Evolutionary conservation across 2,329 filamentous ascomycete genomes (phyloP).

Genomic region (Emergomyces africanus): DNA sequence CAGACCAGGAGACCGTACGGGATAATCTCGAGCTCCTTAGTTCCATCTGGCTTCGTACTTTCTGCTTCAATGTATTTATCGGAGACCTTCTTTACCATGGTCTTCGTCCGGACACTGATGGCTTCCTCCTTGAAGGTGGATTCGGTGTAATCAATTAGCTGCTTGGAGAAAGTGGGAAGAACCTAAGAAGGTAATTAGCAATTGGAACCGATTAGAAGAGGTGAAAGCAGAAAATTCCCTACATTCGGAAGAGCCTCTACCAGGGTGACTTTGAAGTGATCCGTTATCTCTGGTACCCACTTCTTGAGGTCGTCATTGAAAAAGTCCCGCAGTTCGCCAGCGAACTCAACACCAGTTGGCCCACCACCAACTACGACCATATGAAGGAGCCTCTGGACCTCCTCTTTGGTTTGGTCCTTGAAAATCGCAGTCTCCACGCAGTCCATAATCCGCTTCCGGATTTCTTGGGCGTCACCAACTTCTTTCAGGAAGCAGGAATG

Average conservation of each 20-base stretch:
- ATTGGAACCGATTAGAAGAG: constrained; percentile 1
- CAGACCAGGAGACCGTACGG: constrained; percentile 95
- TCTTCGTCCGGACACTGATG: constrained; percentile 96
- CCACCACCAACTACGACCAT: constrained; percentile 95
- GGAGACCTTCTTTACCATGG: constrained; percentile 96
- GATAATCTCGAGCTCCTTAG: constrained; percentile 67
- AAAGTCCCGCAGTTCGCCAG: constrained; percentile 96
- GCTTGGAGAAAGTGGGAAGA: constrained; percentile 96
- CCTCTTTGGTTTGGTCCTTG: constrained; percentile 83
- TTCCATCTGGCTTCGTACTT: constrained; percentile 65
- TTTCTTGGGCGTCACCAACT: constrained; percentile 87
- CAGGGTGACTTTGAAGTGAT: constrained; percentile 93
- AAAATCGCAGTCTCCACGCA: constrained; percentile 97
- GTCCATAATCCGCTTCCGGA: constrained; percentile 99
- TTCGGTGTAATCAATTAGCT: constrained; percentile 98
- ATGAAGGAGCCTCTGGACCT: constrained; percentile 87
- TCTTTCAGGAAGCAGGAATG: constrained; percentile 98
- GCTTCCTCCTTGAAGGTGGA: constrained; percentile 98
- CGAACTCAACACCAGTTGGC: constrained; percentile 95
- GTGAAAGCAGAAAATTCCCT: constrained; percentile 8
- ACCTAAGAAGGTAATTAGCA: constrained; percentile 31
- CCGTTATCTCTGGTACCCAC: constrained; percentile 88
- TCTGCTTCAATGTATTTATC: constrained; percentile 89
- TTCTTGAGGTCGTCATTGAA: constrained; percentile 98
- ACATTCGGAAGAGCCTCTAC: constrained; percentile 93